These are phyloP conservation scores for Globisporangium sylvaticum DNA, from an alignment of 352 stramenopile species.

Conservation along the genomic window DNA sequence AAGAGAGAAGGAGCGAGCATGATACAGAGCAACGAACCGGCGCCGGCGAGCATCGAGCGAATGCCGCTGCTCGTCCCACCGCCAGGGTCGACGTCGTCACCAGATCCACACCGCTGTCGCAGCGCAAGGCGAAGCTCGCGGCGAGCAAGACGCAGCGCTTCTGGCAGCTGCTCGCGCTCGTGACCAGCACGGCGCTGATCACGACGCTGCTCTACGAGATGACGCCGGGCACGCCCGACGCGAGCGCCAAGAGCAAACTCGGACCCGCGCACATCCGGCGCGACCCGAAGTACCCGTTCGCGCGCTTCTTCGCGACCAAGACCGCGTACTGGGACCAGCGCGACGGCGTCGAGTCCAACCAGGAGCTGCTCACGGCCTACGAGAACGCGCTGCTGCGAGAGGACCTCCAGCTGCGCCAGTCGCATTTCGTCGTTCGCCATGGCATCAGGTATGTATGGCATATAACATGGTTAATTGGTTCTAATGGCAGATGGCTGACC, in stretches of 20 bases:
- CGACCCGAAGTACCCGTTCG: conserved; percentile 18
- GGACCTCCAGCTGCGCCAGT: conserved; percentile 54
- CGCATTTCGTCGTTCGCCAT: conserved; percentile 58
- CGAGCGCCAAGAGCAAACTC: conserved; percentile 9
- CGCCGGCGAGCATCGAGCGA: neutral
- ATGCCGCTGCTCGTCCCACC: conserved; percentile 5
- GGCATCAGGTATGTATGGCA: conserved; percentile 40
- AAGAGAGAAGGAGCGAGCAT: neutral
- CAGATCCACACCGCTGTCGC: conserved; percentile 1
- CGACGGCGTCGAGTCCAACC: conserved; percentile 16
- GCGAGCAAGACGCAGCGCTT: conserved; percentile 12
- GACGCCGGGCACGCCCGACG: conserved; percentile 8
- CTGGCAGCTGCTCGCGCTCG: conserved; percentile 12
- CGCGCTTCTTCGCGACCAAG: conserved; percentile 49
- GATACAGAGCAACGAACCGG: neutral
- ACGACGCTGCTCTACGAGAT: conserved; percentile 18
- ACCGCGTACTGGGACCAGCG: conserved; percentile 57
- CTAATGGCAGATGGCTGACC: neutral
- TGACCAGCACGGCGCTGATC: conserved; percentile 13
- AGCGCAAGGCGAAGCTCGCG: conserved; percentile 2
- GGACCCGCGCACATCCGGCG: conserved; percentile 9
- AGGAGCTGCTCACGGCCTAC: conserved; percentile 23
- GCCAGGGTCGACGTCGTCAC: neutral
- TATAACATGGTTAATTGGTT: neutral
- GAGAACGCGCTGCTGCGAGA: conserved; percentile 23